phyloP scores from a whole-genome alignment of 2,329 filamentous ascomycete species.

The Neofusicoccum umdonicola region DNA sequence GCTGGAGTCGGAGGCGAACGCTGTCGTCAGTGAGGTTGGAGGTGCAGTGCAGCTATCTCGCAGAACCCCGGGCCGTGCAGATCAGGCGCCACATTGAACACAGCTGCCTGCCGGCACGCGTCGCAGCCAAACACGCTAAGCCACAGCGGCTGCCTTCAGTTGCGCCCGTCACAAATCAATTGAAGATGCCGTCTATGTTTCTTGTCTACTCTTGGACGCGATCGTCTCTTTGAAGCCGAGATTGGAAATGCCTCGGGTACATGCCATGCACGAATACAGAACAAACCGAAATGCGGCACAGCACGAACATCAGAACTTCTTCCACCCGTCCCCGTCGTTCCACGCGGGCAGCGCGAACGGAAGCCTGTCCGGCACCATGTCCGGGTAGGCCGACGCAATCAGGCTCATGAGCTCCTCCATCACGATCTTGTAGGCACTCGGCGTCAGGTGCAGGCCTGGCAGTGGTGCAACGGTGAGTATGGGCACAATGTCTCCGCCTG shows the following conservation, averaged over 20 bases:
- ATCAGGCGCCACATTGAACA: constrained; percentile 3
- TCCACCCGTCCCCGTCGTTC: constrained; percentile 42
- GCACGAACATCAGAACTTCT: constrained; percentile 21
- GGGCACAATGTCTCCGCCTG: background rate
- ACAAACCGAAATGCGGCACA: background rate
- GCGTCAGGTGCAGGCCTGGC: constrained; percentile 58
- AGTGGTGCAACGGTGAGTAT: background rate
- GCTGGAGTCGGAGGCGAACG: background rate
- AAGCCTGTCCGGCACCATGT: constrained; percentile 53
- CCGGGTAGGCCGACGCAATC: constrained; percentile 53
- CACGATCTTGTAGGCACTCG: constrained; percentile 56
- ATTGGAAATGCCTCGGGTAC: too few species aligned
- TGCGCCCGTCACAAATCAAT: background rate
- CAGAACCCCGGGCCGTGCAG: constrained; percentile 7
- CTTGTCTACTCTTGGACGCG: background rate
- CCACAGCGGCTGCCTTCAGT: background rate
- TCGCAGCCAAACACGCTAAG: background rate
- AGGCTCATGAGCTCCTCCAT: constrained; percentile 53
- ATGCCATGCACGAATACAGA: background rate
- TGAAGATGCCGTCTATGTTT: background rate
- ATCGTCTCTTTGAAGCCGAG: background rate
- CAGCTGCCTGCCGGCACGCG: background rate
- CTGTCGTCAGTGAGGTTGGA: constrained; percentile 2
- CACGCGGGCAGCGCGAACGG: constrained; percentile 55
- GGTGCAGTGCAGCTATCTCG: background rate